Percentiles rank a stretch among this genome's conserved stretches.
These are phyloP conservation scores for Podaxis sp. DNA, from an alignment of 768 basidiomycete species.

Conservation along the genomic window DNA sequence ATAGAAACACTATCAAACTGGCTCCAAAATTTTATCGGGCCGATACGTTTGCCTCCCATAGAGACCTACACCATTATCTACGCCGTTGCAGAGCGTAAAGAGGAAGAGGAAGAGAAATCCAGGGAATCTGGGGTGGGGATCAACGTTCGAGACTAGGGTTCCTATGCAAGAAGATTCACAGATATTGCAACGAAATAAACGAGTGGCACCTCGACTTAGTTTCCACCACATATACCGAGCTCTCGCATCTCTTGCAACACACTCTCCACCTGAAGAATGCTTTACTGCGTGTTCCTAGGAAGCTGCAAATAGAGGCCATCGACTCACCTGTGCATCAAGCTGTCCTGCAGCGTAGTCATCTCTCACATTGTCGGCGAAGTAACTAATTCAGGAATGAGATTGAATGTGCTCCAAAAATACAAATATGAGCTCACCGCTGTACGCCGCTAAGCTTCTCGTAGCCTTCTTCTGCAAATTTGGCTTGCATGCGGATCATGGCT, in stretches of 20 bases:
- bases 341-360: conserved; percentile 98
- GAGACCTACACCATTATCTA: not conserved
- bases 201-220: conserved; percentile 21
- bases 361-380: conserved; percentile 85
- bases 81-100: not conserved
- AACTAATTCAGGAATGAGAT: conserved; percentile 43
- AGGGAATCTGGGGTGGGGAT: not conserved
- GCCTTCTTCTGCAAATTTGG: conserved; percentile 96
- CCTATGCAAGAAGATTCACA: not conserved
- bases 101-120: not conserved
- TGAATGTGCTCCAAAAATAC: not conserved
- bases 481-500: conserved; percentile 97
- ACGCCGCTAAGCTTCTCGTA: conserved; percentile 96
- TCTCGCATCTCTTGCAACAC: conserved; percentile 98
- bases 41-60: not conserved
- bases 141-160: not conserved
- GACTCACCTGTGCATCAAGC: conserved; percentile 83
- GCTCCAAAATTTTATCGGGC: too few relatives aligned
- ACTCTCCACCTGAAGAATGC: conserved; percentile 72
- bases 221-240: conserved; percentile 87
- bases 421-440: conserved; percentile 60
- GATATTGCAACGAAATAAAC: conserved; percentile 13
- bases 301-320: not conserved
- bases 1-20: too few relatives aligned
- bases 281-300: not conserved